Base-by-base conservation (phyloP, 208 protist species). In the Crithidia acanthocephali region DNA sequence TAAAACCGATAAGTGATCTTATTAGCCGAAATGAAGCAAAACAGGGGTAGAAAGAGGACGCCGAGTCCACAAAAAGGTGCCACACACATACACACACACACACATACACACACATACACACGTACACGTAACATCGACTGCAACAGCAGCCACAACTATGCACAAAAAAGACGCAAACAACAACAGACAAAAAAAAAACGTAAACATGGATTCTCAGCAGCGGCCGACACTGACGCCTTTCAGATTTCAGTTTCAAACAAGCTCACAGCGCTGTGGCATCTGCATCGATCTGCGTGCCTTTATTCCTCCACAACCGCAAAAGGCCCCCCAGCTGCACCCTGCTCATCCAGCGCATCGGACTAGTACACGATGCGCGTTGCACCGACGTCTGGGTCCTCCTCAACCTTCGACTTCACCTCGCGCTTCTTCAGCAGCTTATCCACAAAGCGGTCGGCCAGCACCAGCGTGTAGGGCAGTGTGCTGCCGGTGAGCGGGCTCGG, bases 341-440 rank as follows among this genome's bases (percentile, higher is more conserved):
- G n/a, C n/a, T n/a, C n/a, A n/a, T n/a, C n/a, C n/a, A n/a, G n/a
- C n/a, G n/a, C n/a, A n/a, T n/a, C n/a, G n/a, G n/a, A n/a, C n/a
- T n/a, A 93, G 47, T 93, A 93, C 52, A 93, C 77, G 63, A 93
- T 93, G 56, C 85, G 80, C 10, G 85, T 83, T 23, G 53, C 61
- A 0, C 70, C 68, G 3, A 52, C 68, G 22, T 69, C 59, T 25
- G 53, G 63, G 20, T 85, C 74, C 27, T 56, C 61, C 62, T 85
- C 79, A 15, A 74, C 75, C 80, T 86, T 87, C 23, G 42, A 37
- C 28, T 72, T 59, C 44, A 86, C 71, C 18, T 81, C 74, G 42
- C 81, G 60, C 66, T 80, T 83, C 15, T 83, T 61, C 53, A 95
- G 63, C 58, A 92, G 70, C 56, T 71, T 76, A 70, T 95, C 87